These are phyloP conservation scores for Ceratocystis smalleyi DNA, from an alignment of 2,329 filamentous ascomycete species.

Conservation along the genomic window DNA sequence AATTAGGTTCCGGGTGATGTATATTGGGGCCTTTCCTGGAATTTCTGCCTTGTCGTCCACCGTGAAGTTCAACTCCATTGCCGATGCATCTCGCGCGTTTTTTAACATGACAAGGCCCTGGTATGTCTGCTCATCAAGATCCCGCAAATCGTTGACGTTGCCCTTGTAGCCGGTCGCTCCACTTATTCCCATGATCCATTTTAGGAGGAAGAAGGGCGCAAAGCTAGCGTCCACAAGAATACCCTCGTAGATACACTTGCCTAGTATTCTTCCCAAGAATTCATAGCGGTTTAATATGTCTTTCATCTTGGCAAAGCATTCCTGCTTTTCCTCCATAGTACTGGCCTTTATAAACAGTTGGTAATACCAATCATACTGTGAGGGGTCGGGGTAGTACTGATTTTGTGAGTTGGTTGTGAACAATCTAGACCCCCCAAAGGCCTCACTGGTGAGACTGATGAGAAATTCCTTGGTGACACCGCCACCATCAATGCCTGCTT, in stretches of 20 bases:
- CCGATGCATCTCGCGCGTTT: slow-evolving; percentile 44
- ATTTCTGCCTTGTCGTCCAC: slow-evolving; percentile 54
- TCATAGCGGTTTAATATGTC: slow-evolving; percentile 61
- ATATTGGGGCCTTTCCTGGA: slow-evolving; percentile 31
- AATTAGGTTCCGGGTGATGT: slow-evolving; percentile 59
- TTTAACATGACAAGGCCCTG: slow-evolving; percentile 72
- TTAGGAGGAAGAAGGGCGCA: slow-evolving; percentile 87
- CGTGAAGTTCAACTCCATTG: slow-evolving; percentile 71
- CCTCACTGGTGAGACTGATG: slow-evolving; percentile 72
- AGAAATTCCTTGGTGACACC: slow-evolving; percentile 97
- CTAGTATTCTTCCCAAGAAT: slow-evolving; percentile 81
- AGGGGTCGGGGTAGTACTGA: slow-evolving; percentile 74
- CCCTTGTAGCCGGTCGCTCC: slow-evolving; percentile 51
- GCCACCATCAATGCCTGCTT: slow-evolving; percentile 91
- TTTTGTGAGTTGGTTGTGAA: slow-evolving; percentile 67
- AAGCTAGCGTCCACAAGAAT: slow-evolving; percentile 89
- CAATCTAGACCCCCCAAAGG: slow-evolving; percentile 52
- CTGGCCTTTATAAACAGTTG: slow-evolving; percentile 34
- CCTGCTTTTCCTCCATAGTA: neutral
- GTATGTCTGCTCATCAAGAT: slow-evolving; percentile 82
- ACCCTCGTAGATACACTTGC: slow-evolving; percentile 94
- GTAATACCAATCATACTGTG: slow-evolving; percentile 52
- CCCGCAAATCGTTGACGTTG: slow-evolving; percentile 86
- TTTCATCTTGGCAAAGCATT: neutral
- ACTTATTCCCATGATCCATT: slow-evolving; percentile 60